A percentile compares a stretch with the other conserved stretches of the same genome.
phyloP scores from a whole-genome alignment of 2,329 filamentous ascomycete genomes.

The Arachnopeziza araneosa region DNA sequence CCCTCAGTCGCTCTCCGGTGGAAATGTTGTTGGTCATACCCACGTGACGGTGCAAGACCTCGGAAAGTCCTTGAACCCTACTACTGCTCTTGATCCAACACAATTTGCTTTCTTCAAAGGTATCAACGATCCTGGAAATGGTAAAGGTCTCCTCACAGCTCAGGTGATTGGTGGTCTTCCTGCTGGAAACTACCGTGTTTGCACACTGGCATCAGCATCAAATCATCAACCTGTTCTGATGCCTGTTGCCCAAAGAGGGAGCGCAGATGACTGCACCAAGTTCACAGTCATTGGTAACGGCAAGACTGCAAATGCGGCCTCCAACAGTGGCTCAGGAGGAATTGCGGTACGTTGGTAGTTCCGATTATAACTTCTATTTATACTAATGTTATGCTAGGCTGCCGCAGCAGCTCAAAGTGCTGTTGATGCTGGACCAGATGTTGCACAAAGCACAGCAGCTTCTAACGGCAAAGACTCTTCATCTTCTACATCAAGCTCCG shows the following conservation, averaged over 20 bases:
- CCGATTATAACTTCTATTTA: neutral
- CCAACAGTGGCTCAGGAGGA: conserved; percentile 11
- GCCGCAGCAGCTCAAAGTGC: neutral
- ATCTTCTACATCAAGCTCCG: conserved; percentile 8
- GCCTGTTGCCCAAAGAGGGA: conserved; percentile 40
- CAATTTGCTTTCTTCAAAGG: conserved; percentile 38
- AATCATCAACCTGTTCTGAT: conserved; percentile 42
- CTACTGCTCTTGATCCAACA: conserved; percentile 26
- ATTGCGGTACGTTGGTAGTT: neutral
- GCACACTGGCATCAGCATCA: conserved; percentile 37
- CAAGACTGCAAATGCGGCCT: conserved; percentile 1
- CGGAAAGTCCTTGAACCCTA: conserved; percentile 29
- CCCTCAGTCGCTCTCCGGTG: conserved; percentile 31
- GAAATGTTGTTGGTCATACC: conserved; percentile 34
- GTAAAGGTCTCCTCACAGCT: conserved; percentile 34
- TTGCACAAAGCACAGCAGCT: conserved; percentile 3
- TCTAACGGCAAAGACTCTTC: conserved; percentile 19
- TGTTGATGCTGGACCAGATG: neutral
- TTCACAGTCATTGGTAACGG: conserved; percentile 32
- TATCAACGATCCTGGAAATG: conserved; percentile 36
- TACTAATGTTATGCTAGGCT: neutral
- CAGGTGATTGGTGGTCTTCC: conserved; percentile 36
- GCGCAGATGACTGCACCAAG: conserved; percentile 40
- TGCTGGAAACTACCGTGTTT: conserved; percentile 39
- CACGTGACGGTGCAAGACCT: conserved; percentile 36